Evolutionary conservation across 2,329 filamentous ascomycete genomes (phyloP).

Genomic region (Colletotrichum aenigma): DNA sequence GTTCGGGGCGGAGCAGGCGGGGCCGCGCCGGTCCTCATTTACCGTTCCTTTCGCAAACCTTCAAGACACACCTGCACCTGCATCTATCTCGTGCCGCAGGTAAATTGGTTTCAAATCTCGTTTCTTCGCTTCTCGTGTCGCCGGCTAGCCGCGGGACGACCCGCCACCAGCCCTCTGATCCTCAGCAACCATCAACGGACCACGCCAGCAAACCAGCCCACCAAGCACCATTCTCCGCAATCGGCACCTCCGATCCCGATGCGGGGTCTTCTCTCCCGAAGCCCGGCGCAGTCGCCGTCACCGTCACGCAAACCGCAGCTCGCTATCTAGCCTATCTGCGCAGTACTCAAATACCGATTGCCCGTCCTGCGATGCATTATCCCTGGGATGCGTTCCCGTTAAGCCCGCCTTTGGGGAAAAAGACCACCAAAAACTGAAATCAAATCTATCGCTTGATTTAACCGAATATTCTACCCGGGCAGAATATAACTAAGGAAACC

Average conservation of each 20-base stretch:
- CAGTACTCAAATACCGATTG: neutral
- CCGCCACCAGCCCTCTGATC: neutral
- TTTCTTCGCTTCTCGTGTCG: neutral
- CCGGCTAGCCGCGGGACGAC: neutral
- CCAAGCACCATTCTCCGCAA: neutral
- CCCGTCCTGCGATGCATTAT: neutral
- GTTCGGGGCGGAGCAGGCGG: neutral
- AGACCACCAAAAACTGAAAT: neutral
- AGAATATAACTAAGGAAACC: neutral
- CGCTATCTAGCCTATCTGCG: neutral
- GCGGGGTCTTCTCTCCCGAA: neutral
- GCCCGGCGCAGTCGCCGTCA: neutral
- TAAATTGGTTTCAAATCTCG: neutral
- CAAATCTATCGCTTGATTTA: neutral
- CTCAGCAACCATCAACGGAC: neutral
- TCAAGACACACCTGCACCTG: neutral
- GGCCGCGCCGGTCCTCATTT: neutral
- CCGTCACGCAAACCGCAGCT: neutral
- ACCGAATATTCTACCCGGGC: conserved; percentile 11
- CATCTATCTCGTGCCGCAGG: neutral
- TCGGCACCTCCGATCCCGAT: neutral
- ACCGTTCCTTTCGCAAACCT: neutral
- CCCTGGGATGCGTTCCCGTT: neutral
- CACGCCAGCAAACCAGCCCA: neutral
- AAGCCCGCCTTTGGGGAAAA: neutral